These are phyloP conservation scores for Parachlorella kessleri DNA, from an alignment of 139 green algal genomes.

Conservation along the genomic window DNA sequence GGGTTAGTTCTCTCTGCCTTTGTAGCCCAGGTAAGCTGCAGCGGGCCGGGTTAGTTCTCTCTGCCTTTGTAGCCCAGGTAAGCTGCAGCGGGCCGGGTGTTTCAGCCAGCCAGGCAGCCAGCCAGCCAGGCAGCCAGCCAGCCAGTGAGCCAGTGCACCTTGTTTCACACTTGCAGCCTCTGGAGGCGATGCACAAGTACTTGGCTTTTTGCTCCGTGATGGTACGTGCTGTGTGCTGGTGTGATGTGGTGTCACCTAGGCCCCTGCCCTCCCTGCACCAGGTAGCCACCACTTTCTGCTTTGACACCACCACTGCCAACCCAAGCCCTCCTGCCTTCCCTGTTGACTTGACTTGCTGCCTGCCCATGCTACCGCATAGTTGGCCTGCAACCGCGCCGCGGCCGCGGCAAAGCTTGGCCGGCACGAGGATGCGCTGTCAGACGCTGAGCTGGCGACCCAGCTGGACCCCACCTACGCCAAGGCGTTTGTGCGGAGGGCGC, in stretches of 20 bases:
- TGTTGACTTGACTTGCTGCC: too few species aligned
- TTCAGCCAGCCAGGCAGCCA: too few species aligned
- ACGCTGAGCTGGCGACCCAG: constrained; percentile 40
- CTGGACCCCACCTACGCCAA: constrained; percentile 36
- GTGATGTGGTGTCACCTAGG: background rate
- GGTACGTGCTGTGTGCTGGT: background rate
- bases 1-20: too few species aligned
- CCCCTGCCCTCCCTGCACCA: background rate
- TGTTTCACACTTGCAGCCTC: too few species aligned
- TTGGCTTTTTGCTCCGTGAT: background rate
- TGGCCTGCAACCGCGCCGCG: constrained; percentile 29
- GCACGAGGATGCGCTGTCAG: constrained; percentile 33
- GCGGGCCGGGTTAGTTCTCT: too few species aligned
- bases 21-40: constrained; percentile 43
- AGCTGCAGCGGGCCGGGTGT: too few species aligned
- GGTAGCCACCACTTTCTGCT: background rate
- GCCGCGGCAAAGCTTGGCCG: constrained; percentile 34
- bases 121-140: too few species aligned
- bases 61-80: constrained; percentile 43
- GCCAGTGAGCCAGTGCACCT: too few species aligned
- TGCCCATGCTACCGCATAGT: too few species aligned
- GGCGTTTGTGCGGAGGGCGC: constrained; percentile 38
- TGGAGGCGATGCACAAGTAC: too few species aligned
- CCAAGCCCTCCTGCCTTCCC: too few species aligned
- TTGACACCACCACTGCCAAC: too few species aligned